Percentiles rank a stretch among this genome's conserved stretches.
Conservation (phyloP, 495 filamentous ascomycete species). For the Aspergillus coremiiformis region DNA sequence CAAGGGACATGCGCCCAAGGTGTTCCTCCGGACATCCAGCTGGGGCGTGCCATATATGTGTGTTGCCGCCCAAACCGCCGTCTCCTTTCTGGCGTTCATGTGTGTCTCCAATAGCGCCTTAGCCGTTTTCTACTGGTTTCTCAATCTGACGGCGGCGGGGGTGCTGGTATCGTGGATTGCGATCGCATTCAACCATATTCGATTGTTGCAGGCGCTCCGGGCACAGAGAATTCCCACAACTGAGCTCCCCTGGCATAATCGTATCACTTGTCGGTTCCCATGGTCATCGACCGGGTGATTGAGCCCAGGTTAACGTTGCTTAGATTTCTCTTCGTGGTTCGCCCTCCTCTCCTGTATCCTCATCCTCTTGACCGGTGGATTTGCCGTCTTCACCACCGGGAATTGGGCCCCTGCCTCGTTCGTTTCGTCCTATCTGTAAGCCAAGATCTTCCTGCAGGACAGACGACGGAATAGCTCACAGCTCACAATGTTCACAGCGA, state of each 20-base stretch:
- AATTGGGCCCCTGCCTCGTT: constrained; percentile 29
- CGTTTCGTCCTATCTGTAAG: constrained; percentile 34
- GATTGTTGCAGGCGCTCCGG: constrained; percentile 45
- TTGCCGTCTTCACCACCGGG: constrained; percentile 48
- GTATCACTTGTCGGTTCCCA: constrained; percentile 13
- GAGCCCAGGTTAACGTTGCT: constrained; percentile 9
- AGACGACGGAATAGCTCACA: no score
- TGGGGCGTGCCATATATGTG: constrained; percentile 57
- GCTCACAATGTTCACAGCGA: constrained; percentile 18
- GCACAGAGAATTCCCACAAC: constrained; percentile 38
- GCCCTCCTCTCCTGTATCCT: constrained; percentile 44
- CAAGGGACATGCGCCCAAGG: constrained; percentile 37
- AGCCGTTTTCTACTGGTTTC: constrained; percentile 56
- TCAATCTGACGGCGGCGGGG: constrained; percentile 47
- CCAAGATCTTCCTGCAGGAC: no score
- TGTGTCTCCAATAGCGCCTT: constrained; percentile 48
- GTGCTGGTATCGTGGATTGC: constrained; percentile 50
- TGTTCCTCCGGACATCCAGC: constrained; percentile 49
- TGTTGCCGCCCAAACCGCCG: constrained; percentile 43
- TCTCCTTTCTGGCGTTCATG: constrained; percentile 54
- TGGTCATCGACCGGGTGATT: not conserved
- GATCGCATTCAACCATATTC: constrained; percentile 50
- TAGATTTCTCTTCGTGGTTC: constrained; percentile 46
- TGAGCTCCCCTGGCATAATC: constrained; percentile 49
- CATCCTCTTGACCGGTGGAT: constrained; percentile 53